These are phyloP conservation scores for Eremomyces bilateralis DNA, from an alignment of 495 filamentous ascomycete species.

Conservation along the genomic window DNA sequence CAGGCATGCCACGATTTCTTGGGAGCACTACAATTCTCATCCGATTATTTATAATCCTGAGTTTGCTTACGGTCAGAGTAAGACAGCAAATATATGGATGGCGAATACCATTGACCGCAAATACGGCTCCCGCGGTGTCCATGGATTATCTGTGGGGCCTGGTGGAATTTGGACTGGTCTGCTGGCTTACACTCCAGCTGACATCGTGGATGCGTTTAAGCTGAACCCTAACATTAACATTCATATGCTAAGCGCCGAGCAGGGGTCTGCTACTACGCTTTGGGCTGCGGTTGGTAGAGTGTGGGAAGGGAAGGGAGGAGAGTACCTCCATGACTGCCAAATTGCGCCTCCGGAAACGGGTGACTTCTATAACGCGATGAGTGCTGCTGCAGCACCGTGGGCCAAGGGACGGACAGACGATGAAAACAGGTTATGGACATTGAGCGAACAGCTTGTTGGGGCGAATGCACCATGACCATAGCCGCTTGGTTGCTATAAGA, in stretches of 20 bases:
- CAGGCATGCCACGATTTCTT: constrained; percentile 2
- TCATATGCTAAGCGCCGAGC: constrained; percentile 6
- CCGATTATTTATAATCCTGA: constrained; percentile 13
- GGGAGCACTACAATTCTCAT: constrained; percentile 11
- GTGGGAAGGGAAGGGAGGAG: constrained; percentile 20
- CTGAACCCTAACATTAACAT: constrained; percentile 1
- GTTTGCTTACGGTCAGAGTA: constrained; percentile 11
- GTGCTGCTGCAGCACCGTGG: constrained; percentile 5
- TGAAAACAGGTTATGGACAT: constrained; percentile 11
- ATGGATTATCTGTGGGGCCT: constrained; percentile 8
- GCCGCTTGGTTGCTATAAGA: too few species aligned
- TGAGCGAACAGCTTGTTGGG: constrained; percentile 7
- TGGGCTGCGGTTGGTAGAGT: constrained; percentile 21
- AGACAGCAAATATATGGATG: constrained; percentile 13
- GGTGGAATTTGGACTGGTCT: constrained; percentile 8
- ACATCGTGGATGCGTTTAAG: constrained; percentile 7
- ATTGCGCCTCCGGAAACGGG: constrained; percentile 9
- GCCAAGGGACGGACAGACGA: constrained; percentile 7
- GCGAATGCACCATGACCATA: neutral
- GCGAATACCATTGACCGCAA: constrained; percentile 14
- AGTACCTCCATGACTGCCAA: constrained; percentile 21
- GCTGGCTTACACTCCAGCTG: constrained; percentile 9
- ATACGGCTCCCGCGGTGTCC: constrained; percentile 8
- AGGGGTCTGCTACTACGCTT: constrained; percentile 23
- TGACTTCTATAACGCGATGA: neutral